Conservation (phyloP, 768 basidiomycete genomes). For the Hygrocybe punicea region DNA sequence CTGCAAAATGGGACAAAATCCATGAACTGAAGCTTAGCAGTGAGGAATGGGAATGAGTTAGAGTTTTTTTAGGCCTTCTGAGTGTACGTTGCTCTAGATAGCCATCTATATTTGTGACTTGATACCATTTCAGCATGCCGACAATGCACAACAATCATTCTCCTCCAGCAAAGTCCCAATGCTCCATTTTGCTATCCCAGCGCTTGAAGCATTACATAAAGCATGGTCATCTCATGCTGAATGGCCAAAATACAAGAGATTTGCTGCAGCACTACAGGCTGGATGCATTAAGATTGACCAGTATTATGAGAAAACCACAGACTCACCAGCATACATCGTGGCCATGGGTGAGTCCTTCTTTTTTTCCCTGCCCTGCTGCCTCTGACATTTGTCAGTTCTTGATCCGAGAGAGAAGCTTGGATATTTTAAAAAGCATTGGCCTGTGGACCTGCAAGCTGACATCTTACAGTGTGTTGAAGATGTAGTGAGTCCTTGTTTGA, state of each 20-base stretch:
- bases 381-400: slow-evolving; percentile 17
- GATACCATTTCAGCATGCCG: slow-evolving; percentile 26
- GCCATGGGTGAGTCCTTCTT: slow-evolving; percentile 21
- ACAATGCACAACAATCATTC: slow-evolving; percentile 33
- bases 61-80: not conserved
- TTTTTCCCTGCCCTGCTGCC: not conserved
- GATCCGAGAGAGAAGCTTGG: slow-evolving; percentile 22
- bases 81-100: not conserved
- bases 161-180: slow-evolving; percentile 28
- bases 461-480: slow-evolving; percentile 14
- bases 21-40: not conserved
- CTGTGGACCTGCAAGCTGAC: slow-evolving; percentile 12
- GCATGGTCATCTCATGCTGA: slow-evolving; percentile 20
- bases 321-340: slow-evolving; percentile 30
- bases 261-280: slow-evolving; percentile 21
- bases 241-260: slow-evolving; percentile 17
- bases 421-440: slow-evolving; percentile 29
- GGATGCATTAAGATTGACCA: slow-evolving; percentile 25
- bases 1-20: not conserved
- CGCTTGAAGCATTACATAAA: slow-evolving; percentile 30
- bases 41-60: not conserved
- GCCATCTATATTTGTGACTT: not conserved
- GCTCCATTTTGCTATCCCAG: slow-evolving; percentile 31
- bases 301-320: slow-evolving; percentile 31
- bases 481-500: slow-evolving; percentile 9